These are phyloP conservation scores for Teunomyces tritomae DNA, from an alignment of 805 yeast genomes.

Conservation along the genomic window DNA sequence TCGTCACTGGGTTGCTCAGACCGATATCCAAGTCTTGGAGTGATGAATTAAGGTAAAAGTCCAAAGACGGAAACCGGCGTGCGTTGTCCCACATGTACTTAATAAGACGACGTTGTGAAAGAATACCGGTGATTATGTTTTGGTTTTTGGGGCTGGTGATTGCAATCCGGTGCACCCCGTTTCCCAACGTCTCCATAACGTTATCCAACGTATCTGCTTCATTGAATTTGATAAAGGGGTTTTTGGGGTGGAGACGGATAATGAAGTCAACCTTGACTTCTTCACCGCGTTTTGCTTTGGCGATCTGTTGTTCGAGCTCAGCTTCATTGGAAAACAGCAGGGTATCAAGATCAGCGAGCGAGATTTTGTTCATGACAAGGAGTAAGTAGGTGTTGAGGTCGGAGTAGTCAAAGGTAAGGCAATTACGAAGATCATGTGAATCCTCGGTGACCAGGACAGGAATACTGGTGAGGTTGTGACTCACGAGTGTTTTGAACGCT, in stretches of 20 bases:
- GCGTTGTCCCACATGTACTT: conserved; percentile 91
- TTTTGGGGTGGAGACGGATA: conserved; percentile 78
- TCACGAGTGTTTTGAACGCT: conserved; percentile 76
- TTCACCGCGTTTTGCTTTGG: conserved; percentile 77
- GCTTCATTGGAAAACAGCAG: conserved; percentile 23
- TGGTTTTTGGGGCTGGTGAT: conserved; percentile 54
- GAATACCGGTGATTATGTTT: conserved; percentile 63
- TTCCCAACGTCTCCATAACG: conserved; percentile 86
- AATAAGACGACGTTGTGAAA: conserved; percentile 87
- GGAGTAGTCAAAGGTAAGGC: conserved; percentile 86
- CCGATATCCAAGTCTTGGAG: conserved; percentile 78
- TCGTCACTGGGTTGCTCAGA: conserved; percentile 63
- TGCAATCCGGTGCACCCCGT: conserved; percentile 93
- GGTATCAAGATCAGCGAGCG: conserved; percentile 32
- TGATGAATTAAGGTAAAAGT: conserved; percentile 65
- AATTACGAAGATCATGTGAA: conserved; percentile 54
- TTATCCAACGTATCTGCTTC: conserved; percentile 65
- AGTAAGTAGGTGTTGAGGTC: conserved; percentile 85
- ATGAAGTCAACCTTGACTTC: conserved; percentile 92
- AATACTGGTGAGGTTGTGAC: conserved; percentile 75
- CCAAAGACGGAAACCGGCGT: conserved; percentile 78
- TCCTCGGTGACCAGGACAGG: conserved; percentile 60
- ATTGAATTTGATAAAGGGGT: conserved; percentile 77
- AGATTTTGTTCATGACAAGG: conserved; percentile 73
- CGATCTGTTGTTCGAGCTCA: conserved; percentile 40